These are phyloP conservation scores for Dalechampia spathulata DNA, from an alignment of 441 rosid genomes.

Conservation along the genomic window DNA sequence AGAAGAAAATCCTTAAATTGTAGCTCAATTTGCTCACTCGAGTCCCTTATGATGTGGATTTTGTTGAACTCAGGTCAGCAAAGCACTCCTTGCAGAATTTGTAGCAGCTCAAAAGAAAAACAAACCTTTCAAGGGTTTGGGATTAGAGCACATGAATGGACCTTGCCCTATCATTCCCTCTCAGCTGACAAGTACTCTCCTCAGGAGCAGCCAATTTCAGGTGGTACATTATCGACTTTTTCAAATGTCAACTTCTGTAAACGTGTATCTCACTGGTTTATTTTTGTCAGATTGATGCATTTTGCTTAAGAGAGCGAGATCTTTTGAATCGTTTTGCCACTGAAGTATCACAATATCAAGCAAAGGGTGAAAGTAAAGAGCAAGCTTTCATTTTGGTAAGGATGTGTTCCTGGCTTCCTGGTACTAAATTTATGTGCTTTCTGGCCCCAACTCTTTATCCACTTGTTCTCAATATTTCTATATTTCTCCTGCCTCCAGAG, in stretches of 20 bases:
- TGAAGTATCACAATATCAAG: constrained; percentile 55
- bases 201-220: constrained; percentile 72
- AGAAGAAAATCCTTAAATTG: too few relatives aligned
- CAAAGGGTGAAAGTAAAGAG: constrained; percentile 61
- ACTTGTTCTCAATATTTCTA: not conserved
- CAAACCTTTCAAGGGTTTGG: constrained; percentile 58
- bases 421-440: not conserved
- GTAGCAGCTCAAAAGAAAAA: constrained; percentile 52
- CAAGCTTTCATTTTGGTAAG: constrained; percentile 52
- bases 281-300: constrained; percentile 45
- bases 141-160: constrained; percentile 79
- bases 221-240: constrained; percentile 22
- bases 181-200: constrained; percentile 55
- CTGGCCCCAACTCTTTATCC: constrained; percentile 10
- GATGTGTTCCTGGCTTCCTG: constrained; percentile 9
- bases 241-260: constrained; percentile 5
- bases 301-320: constrained; percentile 82
- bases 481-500: constrained; percentile 26
- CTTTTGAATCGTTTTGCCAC: constrained; percentile 57
- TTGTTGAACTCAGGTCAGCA: constrained; percentile 60
- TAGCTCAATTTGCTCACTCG: too few relatives aligned
- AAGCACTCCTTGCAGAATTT: constrained; percentile 75
- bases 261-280: constrained; percentile 1
- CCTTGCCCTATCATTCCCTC: constrained; percentile 58
- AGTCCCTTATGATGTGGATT: not conserved